phyloP scores from a whole-genome alignment of 176 grass and related monocot genomes.

The Ensete ventricosum region DNA sequence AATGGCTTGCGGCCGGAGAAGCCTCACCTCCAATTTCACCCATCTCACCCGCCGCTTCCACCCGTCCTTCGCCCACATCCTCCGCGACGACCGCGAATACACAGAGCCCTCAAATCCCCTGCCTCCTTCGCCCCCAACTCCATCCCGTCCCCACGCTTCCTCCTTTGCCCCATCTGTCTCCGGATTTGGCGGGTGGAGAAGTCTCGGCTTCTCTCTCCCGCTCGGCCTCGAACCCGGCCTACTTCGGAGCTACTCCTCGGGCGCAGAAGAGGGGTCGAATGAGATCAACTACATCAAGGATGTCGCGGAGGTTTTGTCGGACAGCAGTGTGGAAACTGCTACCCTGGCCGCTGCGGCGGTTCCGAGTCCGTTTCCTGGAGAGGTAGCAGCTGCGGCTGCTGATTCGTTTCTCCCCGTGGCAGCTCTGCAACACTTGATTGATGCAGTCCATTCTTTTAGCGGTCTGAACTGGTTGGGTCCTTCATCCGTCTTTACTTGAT shows the following conservation, averaged over 20 bases:
- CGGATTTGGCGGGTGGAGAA: neutral
- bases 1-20: slow-evolving; percentile 18
- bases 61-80: slow-evolving; percentile 10
- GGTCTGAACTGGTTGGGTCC: slow-evolving; percentile 72
- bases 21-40: slow-evolving; percentile 5
- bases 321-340: slow-evolving; percentile 30
- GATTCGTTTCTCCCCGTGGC: slow-evolving; percentile 61
- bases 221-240: slow-evolving; percentile 15
- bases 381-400: slow-evolving; percentile 75
- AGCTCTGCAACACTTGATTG: slow-evolving; percentile 79
- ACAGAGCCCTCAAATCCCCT: neutral
- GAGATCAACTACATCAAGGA: slow-evolving; percentile 2
- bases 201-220: slow-evolving; percentile 10
- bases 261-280: neutral
- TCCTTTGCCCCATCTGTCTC: neutral
- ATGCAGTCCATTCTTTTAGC: slow-evolving; percentile 52
- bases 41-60: slow-evolving; percentile 11
- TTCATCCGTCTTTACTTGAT: neutral
- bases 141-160: neutral
- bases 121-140: neutral
- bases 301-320: slow-evolving; percentile 23
- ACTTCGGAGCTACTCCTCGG: slow-evolving; percentile 20
- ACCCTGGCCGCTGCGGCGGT: slow-evolving; percentile 12
- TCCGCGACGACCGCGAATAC: neutral
- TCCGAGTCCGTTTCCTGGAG: slow-evolving; percentile 66